Base-by-base conservation (phyloP, 225 moss, liverwort and hornwort genomes). In the Takakia lepidozioides region DNA sequence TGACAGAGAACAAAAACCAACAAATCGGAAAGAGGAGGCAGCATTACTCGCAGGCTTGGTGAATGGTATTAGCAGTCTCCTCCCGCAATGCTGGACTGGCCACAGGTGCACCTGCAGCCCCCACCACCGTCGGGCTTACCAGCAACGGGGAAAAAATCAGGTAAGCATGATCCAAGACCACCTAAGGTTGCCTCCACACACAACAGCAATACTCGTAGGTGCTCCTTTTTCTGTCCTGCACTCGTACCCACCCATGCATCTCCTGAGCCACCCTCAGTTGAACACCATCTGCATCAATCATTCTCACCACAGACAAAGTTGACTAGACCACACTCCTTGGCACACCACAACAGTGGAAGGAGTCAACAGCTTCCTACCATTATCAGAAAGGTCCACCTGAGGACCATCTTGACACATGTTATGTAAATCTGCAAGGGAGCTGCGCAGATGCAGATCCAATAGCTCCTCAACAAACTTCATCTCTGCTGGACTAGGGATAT, bases 191-290 rank as follows among this genome's bases (percentile, higher is more conserved):
- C 82, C 46, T 79, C 84, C 16, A 88, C 57, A 9, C 88, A 81
- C 52, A 84, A 62, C 13, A 84, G 68, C 40, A 84, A 58, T 47
- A 88, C 84, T 57, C 79, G 65, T 21, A 88, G 61, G 41, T 79
- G 67, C 53, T 88, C 88, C 47, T 75, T 81, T 27, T 84, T 70
- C 45, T 84, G 73, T 58, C 70, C 84, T 88, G 81, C 58, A 74
- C 52, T 59, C n/a, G 59, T n/a, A 6, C 16, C 17, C n/a, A 19
- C 15, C n/a, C 20, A 16, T n/a, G n/a, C n/a, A n/a, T n/a, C n/a
- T n/a, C n/a, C n/a, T n/a, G n/a, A n/a, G n/a, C n/a, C n/a, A n/a
- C n/a, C n/a, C n/a, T n/a, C n/a, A n/a, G n/a, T n/a, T n/a, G n/a
- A n/a, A n/a, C n/a, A n/a, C n/a, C n/a, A n/a, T n/a, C n/a, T n/a